phyloP scores from a whole-genome alignment of 176 grass and related monocot species.

The Musa beccarii region DNA sequence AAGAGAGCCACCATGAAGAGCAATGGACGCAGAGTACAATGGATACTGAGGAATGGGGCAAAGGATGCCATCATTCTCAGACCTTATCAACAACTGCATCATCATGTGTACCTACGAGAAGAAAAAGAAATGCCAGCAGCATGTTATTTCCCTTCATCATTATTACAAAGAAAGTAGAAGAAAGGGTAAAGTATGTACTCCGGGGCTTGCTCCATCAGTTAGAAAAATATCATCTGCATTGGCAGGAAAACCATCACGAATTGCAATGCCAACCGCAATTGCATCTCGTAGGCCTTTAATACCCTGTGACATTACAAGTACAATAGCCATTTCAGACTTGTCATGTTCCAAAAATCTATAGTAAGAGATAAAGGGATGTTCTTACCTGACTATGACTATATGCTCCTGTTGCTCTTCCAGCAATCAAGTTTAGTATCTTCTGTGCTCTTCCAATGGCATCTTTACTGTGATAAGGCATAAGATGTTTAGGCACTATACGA shows the following conservation, averaged over 20 bases:
- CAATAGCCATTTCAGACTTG: neutral
- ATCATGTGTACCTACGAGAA: constrained; percentile 53
- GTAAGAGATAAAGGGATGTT: constrained; percentile 17
- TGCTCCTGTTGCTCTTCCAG: constrained; percentile 51
- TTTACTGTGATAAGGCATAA: constrained; percentile 16
- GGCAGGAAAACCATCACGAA: constrained; percentile 51
- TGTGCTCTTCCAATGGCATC: constrained; percentile 45
- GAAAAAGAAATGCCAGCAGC: constrained; percentile 8
- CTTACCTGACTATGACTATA: constrained; percentile 72
- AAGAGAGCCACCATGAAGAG: constrained; percentile 50
- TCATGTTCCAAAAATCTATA: neutral
- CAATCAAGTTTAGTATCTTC: constrained; percentile 50
- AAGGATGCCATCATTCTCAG: constrained; percentile 62
- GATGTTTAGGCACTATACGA: neutral
- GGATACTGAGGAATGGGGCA: constrained; percentile 70
- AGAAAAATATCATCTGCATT: constrained; percentile 66
- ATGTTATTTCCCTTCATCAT: neutral
- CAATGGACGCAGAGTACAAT: constrained; percentile 46
- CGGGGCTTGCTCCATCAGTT: constrained; percentile 52
- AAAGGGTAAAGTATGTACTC: constrained; percentile 29
- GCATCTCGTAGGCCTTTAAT: constrained; percentile 45
- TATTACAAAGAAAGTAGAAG: neutral
- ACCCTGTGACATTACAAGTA: constrained; percentile 29
- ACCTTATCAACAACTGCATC: constrained; percentile 62
- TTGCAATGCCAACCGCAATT: constrained; percentile 45